Conservation (phyloP, 164 flowering plant genomes). For the Dillenia suffruticosa region DNA sequence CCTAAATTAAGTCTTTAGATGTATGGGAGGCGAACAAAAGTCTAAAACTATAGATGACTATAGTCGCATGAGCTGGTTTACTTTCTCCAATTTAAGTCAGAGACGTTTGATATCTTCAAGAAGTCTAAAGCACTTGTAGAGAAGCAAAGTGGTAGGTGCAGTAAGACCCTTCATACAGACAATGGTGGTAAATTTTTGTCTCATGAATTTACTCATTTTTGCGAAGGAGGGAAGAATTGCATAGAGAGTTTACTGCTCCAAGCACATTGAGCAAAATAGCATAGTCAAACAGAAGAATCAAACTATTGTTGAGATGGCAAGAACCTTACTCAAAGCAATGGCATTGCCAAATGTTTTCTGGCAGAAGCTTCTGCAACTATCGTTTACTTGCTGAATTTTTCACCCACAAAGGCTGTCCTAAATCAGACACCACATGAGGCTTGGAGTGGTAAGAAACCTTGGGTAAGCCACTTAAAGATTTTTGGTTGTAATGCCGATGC, state of each 20-base stretch:
- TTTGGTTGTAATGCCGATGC: background rate
- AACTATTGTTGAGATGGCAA: background rate
- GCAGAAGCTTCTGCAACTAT: background rate
- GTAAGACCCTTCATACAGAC: background rate
- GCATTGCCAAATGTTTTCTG: constrained; percentile 11
- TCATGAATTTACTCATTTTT: constrained; percentile 2
- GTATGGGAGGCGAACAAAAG: too few species aligned
- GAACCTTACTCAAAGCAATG: background rate
- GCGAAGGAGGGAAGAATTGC: background rate
- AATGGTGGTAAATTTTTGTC: constrained; percentile 9
- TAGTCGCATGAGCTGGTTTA: too few species aligned
- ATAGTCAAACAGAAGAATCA: too few species aligned
- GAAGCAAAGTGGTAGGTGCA: constrained; percentile 5
- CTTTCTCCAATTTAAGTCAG: constrained; percentile 7
- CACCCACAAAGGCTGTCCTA: constrained; percentile 3
- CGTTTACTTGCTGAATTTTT: too few species aligned
- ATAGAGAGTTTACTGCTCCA: background rate
- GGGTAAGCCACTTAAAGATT: too few species aligned
- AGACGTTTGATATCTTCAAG: constrained; percentile 7
- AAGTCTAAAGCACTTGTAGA: constrained; percentile 14
- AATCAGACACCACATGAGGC: too few species aligned
- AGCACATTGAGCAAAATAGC: background rate
- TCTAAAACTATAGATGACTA: background rate
- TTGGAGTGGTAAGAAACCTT: too few species aligned
- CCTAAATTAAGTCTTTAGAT: background rate